Base-by-base conservation (phyloP, 2,329 filamentous ascomycete species). In the Septoria linicola region DNA sequence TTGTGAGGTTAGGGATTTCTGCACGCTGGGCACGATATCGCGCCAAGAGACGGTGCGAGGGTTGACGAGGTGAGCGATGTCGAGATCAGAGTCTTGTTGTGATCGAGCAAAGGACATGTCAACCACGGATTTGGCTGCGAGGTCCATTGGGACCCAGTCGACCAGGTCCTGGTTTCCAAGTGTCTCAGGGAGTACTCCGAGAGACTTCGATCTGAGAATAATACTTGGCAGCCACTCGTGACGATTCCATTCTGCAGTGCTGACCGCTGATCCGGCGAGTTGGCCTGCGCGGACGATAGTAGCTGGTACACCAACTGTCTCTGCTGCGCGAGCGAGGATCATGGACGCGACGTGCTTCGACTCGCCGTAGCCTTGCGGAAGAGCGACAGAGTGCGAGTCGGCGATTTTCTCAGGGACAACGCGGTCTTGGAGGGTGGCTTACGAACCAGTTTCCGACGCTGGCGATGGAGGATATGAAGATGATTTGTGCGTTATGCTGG, bases 81-180 rank as follows among this genome's bases (percentile, higher is more conserved):
- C 49, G 1, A 62, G 27, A 20, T 51, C 51, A 21, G 60, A 49
- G 4, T 32, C 31, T 7, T 41, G 48, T 16, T 50, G 27, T 1
- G 46, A n/a, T 10, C 51, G 31, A 3, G 46, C 30, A 17, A 32
- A 40, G 8, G 61, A 41, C 14, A 63, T 56, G 4, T 63, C 61
- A n/a, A 50, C 41, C 5, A 54, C 53, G 10, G 42, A 54, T 35
- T 67, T 60, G 1, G 69, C 68, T 2, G 74, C 62, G 0, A 70
- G 35, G 35, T 77, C 74, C 20, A 74, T 66, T 0, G 74, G 74
- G 1, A 77, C 54, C 73, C 74, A 78, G 47, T 76, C 71, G 7
- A 77, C 60, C 3, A 61, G 59, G 13, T 57, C 57, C 14, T 71
- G 58, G 0, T 58, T 27, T 2, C 69, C 72, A 1, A 77, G 58